These are phyloP conservation scores for Prinsepia uniflora DNA, from an alignment of 306 rosid species.

Conservation along the genomic window DNA sequence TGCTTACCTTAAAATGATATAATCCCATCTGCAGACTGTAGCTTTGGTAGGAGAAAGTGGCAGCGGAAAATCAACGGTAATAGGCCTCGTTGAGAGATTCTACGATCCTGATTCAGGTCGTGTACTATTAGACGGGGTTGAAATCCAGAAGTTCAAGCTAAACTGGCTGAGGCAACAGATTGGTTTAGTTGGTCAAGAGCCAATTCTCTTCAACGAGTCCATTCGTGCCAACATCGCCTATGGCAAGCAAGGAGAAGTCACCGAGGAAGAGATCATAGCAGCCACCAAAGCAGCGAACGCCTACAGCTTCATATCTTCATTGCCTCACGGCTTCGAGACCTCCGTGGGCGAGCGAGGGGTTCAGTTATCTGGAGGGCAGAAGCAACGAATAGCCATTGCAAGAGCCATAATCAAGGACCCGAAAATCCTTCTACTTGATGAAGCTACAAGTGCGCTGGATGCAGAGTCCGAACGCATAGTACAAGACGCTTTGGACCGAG, in stretches of 20 bases:
- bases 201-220: conserved; percentile 75
- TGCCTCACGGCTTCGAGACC: conserved; percentile 66
- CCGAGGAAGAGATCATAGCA: conserved; percentile 64
- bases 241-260: conserved; percentile 49
- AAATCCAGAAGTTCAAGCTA: conserved; percentile 43
- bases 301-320: conserved; percentile 55
- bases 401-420: conserved; percentile 81
- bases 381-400: conserved; percentile 84
- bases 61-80: conserved; percentile 80
- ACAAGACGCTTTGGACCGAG: conserved; percentile 79
- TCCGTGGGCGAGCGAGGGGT: conserved; percentile 81
- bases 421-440: conserved; percentile 73
- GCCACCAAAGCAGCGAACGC: conserved; percentile 80
- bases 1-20: background rate
- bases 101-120: conserved; percentile 66
- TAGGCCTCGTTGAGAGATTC: conserved; percentile 72
- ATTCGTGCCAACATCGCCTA: conserved; percentile 75
- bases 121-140: conserved; percentile 52
- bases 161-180: conserved; percentile 76
- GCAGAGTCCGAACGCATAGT: conserved; percentile 80
- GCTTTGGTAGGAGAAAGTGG: conserved; percentile 98
- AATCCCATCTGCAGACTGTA: conserved; percentile 42
- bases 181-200: conserved; percentile 94
- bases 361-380: conserved; percentile 87
- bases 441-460: conserved; percentile 90